phyloP scores from a whole-genome alignment of 495 filamentous ascomycete species.

The Penicillium goetzii region DNA sequence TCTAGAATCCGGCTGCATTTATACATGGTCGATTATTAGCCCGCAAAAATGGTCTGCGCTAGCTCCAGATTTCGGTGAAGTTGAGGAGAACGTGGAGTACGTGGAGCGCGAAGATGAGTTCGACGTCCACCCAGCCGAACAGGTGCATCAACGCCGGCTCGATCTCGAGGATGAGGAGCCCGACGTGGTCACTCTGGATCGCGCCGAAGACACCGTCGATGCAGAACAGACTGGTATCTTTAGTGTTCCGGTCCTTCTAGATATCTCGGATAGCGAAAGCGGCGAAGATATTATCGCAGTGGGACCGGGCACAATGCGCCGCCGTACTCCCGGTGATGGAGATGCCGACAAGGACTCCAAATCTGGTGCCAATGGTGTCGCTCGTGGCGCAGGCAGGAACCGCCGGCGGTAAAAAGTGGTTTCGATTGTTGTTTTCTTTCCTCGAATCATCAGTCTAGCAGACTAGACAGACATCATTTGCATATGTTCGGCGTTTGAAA shows the following conservation, averaged over 20 bases:
- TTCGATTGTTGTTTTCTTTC: constrained; percentile 7
- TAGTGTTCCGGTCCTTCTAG: constrained; percentile 83
- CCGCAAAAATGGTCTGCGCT: constrained; percentile 96
- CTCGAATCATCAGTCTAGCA: not conserved
- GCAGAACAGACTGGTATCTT: constrained; percentile 63
- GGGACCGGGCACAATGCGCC: constrained; percentile 79
- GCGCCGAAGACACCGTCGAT: constrained; percentile 56
- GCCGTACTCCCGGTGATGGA: constrained; percentile 66
- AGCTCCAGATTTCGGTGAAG: constrained; percentile 94
- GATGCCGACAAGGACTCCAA: constrained; percentile 45
- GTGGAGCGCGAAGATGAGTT: constrained; percentile 96
- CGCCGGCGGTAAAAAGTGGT: constrained; percentile 29
- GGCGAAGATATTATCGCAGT: constrained; percentile 90
- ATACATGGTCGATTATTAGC: constrained; percentile 89
- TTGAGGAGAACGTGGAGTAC: constrained; percentile 98
- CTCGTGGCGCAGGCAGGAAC: constrained; percentile 23
- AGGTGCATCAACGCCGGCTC: constrained; percentile 86
- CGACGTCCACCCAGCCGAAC: constrained; percentile 93
- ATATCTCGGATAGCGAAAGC: constrained; percentile 73
- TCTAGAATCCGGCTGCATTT: constrained; percentile 83
- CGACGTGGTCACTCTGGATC: constrained; percentile 80
- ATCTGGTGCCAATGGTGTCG: constrained; percentile 21
- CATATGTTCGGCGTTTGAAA: constrained; percentile 2
- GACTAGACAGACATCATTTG: constrained; percentile 7
- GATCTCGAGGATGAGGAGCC: constrained; percentile 89